phyloP scores from a whole-genome alignment of 345 rosid species.

The Cardamine chenopodiifolia region DNA sequence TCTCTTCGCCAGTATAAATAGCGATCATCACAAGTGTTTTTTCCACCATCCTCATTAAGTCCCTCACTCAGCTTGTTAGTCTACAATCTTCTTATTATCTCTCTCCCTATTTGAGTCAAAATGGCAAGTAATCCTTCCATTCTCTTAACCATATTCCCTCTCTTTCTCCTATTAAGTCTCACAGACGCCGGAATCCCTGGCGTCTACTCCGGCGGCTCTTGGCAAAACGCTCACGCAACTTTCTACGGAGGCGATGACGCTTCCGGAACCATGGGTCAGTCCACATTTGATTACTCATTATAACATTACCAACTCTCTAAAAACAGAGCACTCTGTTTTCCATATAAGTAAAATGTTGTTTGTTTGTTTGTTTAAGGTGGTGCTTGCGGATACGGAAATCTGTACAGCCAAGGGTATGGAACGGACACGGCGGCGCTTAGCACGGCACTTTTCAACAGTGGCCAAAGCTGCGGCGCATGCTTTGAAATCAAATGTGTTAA shows the following conservation, averaged over 20 bases:
- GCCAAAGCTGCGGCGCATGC: constrained; percentile 67
- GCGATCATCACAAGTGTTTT: constrained; percentile 14
- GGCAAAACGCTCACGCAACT: constrained; percentile 93
- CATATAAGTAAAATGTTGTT: too few species aligned
- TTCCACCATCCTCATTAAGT: constrained; percentile 33
- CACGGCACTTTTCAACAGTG: constrained; percentile 74
- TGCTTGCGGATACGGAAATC: constrained; percentile 74
- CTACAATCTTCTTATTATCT: constrained; percentile 3
- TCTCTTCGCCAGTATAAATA: constrained; percentile 34
- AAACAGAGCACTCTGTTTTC: constrained; percentile 35
- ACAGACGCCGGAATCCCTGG: constrained; percentile 64
- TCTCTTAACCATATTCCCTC: constrained; percentile 25
- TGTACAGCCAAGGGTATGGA: constrained; percentile 77
- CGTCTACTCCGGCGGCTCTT: constrained; percentile 54
- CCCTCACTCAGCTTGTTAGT: background rate
- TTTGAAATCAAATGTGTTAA: constrained; percentile 68
- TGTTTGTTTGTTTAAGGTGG: constrained; percentile 47
- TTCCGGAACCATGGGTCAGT: constrained; percentile 86
- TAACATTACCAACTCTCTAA: background rate
- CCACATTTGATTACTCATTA: background rate
- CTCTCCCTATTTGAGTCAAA: background rate
- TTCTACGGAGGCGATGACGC: constrained; percentile 91
- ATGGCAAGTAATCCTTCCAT: constrained; percentile 19
- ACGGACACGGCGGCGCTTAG: constrained; percentile 79
- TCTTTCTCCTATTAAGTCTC: constrained; percentile 38